A percentile compares a stretch with the other conserved stretches of the same genome.
These are phyloP conservation scores for Ascochyta clinopodiicola DNA, from an alignment of 2,329 filamentous ascomycete species.

Conservation along the genomic window DNA sequence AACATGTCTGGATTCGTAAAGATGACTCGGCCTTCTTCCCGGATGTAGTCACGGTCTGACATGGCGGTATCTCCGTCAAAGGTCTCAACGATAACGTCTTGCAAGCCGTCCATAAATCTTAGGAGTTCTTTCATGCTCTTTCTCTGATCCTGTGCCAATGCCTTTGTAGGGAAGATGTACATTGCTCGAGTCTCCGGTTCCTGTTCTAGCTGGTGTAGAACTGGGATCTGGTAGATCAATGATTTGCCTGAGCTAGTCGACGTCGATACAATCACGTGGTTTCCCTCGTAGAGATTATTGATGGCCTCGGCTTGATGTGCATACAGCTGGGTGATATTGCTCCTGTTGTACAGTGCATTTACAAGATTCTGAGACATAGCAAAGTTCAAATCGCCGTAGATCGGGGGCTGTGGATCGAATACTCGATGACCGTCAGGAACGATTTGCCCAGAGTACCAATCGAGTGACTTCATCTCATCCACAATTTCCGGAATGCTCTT, in stretches of 20 bases:
- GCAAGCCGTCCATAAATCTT: conserved; percentile 77
- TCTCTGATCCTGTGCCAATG: conserved; percentile 91
- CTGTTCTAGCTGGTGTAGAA: conserved; percentile 83
- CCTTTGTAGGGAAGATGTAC: conserved; percentile 99
- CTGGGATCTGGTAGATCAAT: conserved; percentile 95
- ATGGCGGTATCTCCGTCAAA: conserved; percentile 96
- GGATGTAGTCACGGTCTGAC: conserved; percentile 75
- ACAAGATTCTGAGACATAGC: conserved; percentile 87
- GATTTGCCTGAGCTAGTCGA: conserved; percentile 97
- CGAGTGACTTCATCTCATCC: conserved; percentile 76
- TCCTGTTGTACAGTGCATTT: conserved; percentile 94
- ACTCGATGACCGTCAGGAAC: conserved; percentile 92
- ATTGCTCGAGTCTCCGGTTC: conserved; percentile 81
- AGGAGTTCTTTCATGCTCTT: conserved; percentile 87
- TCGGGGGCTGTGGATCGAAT: conserved; percentile 81
- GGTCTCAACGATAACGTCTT: conserved; percentile 82
- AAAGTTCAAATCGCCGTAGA: conserved; percentile 85
- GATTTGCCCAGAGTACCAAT: conserved; percentile 93
- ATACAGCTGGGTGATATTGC: conserved; percentile 84
- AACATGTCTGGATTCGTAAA: conserved; percentile 99
- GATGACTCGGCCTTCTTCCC: conserved; percentile 88
- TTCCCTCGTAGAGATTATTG: conserved; percentile 81
- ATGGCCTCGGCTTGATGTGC: conserved; percentile 93
- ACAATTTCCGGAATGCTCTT: conserved; percentile 85
- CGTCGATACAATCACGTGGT: conserved; percentile 90